Percentiles rank a stretch among this genome's conserved stretches.
Conservation (phyloP, 495 filamentous ascomycete species). For the Penicillium salamii region DNA sequence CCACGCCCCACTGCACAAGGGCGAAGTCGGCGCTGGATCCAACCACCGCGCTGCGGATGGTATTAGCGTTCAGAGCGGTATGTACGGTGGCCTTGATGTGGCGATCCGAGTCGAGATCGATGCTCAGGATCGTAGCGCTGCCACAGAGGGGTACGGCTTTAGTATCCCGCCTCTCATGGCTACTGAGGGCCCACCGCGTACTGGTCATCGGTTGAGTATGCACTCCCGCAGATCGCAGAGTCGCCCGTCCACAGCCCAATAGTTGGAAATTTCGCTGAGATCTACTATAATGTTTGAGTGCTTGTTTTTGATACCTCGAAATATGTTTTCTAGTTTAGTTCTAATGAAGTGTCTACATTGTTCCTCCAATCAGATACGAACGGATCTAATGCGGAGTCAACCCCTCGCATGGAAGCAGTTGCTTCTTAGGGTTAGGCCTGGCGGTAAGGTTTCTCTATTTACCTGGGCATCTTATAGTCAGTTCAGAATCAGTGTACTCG, state of each 20-base stretch:
- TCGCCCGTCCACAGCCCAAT: conserved; percentile 24
- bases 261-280: conserved; percentile 1
- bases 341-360: too few species aligned
- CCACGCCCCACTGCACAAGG: conserved; percentile 59
- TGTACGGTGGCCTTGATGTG: conserved; percentile 65
- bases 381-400: background rate
- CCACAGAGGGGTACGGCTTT: conserved; percentile 67
- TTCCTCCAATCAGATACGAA: background rate
- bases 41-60: conserved; percentile 59
- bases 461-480: too few species aligned
- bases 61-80: conserved; percentile 45
- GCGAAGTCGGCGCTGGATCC: conserved; percentile 65
- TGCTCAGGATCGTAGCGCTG: conserved; percentile 59
- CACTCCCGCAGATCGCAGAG: conserved; percentile 22
- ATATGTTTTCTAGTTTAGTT: too few species aligned
- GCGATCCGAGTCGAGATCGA: conserved; percentile 68
- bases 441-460: conserved; percentile 4
- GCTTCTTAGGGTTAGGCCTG: conserved; percentile 7
- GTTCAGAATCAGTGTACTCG: too few species aligned
- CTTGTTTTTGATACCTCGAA: conserved; percentile 7
- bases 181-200: conserved; percentile 15
- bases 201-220: conserved; percentile 17
- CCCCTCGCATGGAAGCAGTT: conserved; percentile 14
- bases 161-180: conserved; percentile 38
- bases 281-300: conserved; percentile 10